Percentiles rank a stretch among this genome's conserved stretches.
These are phyloP conservation scores for Phytophthora capsici DNA, from an alignment of 352 stramenopile genomes.

Conservation along the genomic window DNA sequence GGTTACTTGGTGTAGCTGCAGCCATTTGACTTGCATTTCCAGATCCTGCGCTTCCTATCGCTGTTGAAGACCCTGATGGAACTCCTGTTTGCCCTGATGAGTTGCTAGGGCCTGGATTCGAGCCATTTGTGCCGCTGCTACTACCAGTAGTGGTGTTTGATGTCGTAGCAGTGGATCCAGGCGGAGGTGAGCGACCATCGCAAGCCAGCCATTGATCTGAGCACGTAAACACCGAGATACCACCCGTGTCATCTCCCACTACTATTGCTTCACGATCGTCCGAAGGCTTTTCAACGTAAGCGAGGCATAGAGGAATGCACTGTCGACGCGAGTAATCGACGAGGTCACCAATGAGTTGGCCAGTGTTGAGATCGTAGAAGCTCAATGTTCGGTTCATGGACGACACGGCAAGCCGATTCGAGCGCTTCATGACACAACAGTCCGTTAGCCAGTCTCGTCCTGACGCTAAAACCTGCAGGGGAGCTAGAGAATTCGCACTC, in stretches of 20 bases:
- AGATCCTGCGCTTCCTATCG: conserved; percentile 4
- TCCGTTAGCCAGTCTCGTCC: conserved; percentile 84
- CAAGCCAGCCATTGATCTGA: conserved; percentile 74
- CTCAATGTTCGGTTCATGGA: conserved; percentile 81
- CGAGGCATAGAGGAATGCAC: conserved; percentile 79
- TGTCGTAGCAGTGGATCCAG: conserved; percentile 19
- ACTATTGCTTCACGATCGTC: conserved; percentile 78
- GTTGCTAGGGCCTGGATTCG: conserved; percentile 2
- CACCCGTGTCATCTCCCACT: conserved; percentile 77
- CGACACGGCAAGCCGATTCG: conserved; percentile 78
- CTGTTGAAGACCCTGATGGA: conserved; percentile 9
- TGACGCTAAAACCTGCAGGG: conserved; percentile 66
- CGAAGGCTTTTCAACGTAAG: conserved; percentile 80
- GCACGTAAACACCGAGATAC: conserved; percentile 76
- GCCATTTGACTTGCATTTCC: conserved; percentile 19
- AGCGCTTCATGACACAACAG: conserved; percentile 80
- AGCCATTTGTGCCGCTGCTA: conserved; percentile 3
- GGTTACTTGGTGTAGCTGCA: conserved; percentile 23
- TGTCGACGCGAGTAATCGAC: conserved; percentile 81
- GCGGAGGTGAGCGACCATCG: conserved; percentile 60
- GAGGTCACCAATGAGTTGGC: conserved; percentile 75
- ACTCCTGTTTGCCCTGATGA: conserved; percentile 6
- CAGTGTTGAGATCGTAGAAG: conserved; percentile 79
- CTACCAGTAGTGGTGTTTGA: conserved; percentile 22
- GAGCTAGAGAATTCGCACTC: conserved; percentile 71